Conservation (phyloP, 2,329 filamentous ascomycete species). For the Neopestalotiopsis rosae region DNA sequence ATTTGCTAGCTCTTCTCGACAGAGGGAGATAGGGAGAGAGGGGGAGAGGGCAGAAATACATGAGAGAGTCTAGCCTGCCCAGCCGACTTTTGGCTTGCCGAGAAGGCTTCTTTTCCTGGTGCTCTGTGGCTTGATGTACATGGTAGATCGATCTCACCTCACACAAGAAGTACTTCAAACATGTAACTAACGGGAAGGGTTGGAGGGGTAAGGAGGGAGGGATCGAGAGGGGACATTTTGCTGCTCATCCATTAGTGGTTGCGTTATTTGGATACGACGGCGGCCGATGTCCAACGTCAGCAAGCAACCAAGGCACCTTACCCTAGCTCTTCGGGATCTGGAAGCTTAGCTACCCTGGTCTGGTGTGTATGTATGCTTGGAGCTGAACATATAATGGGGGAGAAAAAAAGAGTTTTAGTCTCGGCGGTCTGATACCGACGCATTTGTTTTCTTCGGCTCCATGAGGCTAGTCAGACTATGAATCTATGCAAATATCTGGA, state of each 20-base stretch:
- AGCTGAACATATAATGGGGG: neutral
- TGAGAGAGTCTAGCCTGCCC: neutral
- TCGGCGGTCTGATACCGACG: too few relatives aligned
- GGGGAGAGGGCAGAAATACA: neutral
- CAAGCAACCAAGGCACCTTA: constrained; percentile 1
- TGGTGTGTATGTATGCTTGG: neutral
- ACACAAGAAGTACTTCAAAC: too few relatives aligned
- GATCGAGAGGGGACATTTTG: neutral
- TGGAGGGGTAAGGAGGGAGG: too few relatives aligned
- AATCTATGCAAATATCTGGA: too few relatives aligned
- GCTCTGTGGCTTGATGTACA: too few relatives aligned
- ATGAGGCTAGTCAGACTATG: too few relatives aligned
- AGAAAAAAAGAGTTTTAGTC: too few relatives aligned
- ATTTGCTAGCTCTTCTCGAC: neutral
- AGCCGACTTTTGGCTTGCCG: neutral
- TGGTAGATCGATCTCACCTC: too few relatives aligned
- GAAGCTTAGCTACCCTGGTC: constrained; percentile 2
- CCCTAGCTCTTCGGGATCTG: neutral
- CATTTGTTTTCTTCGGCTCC: too few relatives aligned
- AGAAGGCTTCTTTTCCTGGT: too few relatives aligned
- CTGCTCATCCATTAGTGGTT: neutral
- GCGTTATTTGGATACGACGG: neutral
- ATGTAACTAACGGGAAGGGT: too few relatives aligned
- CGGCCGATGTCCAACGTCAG: constrained; percentile 20
- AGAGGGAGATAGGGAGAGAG: too few relatives aligned